Evolutionary conservation across 805 yeast species (phyloP).

Genomic region (Trichomonascus vanleenenianus): DNA sequence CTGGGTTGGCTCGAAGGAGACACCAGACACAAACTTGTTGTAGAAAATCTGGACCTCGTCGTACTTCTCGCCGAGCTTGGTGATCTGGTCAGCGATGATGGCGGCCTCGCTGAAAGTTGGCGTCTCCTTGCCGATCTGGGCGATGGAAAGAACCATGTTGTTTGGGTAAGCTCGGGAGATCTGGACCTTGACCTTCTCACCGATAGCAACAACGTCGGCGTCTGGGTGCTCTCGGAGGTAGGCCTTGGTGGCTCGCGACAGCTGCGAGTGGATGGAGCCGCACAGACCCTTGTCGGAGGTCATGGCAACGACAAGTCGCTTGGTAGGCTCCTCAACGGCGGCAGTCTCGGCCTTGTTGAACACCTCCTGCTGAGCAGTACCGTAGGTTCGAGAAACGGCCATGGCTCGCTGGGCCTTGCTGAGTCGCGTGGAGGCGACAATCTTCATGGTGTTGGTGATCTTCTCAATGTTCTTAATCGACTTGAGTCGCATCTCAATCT

Average conservation of each 20-base stretch:
- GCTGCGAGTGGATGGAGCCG: slow-evolving; percentile 95
- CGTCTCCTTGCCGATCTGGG: slow-evolving; percentile 93
- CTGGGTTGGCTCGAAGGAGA: slow-evolving; percentile 78
- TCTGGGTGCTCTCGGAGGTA: slow-evolving; percentile 55
- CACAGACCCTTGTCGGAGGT: slow-evolving; percentile 98
- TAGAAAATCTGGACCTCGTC: slow-evolving; percentile 71
- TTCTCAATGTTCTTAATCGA: slow-evolving; percentile 98
- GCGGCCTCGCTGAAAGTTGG: slow-evolving; percentile 91
- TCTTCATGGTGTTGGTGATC: slow-evolving; percentile 99
- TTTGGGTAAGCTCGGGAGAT: slow-evolving; percentile 72
- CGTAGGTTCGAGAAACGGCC: slow-evolving; percentile 78
- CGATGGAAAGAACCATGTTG: slow-evolving; percentile 65
- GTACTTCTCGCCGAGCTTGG: slow-evolving; percentile 49
- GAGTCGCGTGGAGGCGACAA: slow-evolving; percentile 96
- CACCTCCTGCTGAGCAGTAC: slow-evolving; percentile 70
- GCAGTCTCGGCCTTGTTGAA: slow-evolving; percentile 76
- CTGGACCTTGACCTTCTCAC: slow-evolving; percentile 92
- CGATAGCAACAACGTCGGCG: slow-evolving; percentile 78
- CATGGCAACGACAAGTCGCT: slow-evolving; percentile 75
- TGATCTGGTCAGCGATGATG: slow-evolving; percentile 77
- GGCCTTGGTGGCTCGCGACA: slow-evolving; percentile 79
- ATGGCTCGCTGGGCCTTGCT: slow-evolving; percentile 93
- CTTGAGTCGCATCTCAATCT: slow-evolving; percentile 95
- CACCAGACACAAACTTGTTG: slow-evolving; percentile 83
- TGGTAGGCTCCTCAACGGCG: slow-evolving; percentile 43